A percentile compares a stretch with the other conserved stretches of the same genome.
Conservation (phyloP, 2,329 filamentous ascomycete species). For the Pseudogymnoascus sp. region DNA sequence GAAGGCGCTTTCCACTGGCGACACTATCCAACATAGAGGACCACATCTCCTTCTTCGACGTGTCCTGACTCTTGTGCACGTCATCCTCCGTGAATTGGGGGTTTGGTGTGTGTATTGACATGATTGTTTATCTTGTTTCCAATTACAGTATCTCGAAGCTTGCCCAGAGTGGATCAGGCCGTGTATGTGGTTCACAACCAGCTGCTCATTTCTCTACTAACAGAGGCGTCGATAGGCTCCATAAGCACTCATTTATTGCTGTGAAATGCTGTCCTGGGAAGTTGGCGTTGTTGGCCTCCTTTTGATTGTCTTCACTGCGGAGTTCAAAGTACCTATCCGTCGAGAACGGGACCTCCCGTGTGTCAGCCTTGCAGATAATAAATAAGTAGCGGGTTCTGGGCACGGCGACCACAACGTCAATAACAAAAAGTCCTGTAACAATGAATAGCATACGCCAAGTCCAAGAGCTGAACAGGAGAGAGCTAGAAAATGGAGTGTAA, state of each 20-base stretch:
- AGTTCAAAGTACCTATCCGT: slow-evolving; percentile 6
- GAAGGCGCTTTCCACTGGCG: slow-evolving; percentile 79
- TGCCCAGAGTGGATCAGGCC: not conserved
- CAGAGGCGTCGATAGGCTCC: not conserved
- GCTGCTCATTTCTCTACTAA: slow-evolving; percentile 1
- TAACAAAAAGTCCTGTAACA: slow-evolving; percentile 16
- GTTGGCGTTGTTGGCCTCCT: slow-evolving; percentile 4
- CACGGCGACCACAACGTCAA: not conserved
- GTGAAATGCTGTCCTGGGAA: not conserved
- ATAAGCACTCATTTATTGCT: slow-evolving; percentile 4
- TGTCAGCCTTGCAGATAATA: slow-evolving; percentile 9
- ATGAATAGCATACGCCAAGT: slow-evolving; percentile 97
- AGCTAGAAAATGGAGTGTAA: slow-evolving; percentile 80
- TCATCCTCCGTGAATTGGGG: slow-evolving; percentile 45
- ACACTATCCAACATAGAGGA: slow-evolving; percentile 86
- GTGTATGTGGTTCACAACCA: slow-evolving; percentile 6
- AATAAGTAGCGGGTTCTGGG: not conserved
- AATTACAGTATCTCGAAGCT: not conserved
- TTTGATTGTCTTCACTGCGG: not conserved
- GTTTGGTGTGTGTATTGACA: slow-evolving; percentile 43
- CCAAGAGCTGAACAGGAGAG: slow-evolving; percentile 84
- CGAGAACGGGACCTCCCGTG: slow-evolving; percentile 7
- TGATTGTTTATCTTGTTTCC: slow-evolving; percentile 10
- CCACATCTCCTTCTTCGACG: slow-evolving; percentile 79
- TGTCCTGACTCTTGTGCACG: slow-evolving; percentile 55